A percentile compares a stretch with the other conserved stretches of the same genome.
Conservation (phyloP, 2,329 filamentous ascomycete genomes). For the Hymenoscyphus salicellus region DNA sequence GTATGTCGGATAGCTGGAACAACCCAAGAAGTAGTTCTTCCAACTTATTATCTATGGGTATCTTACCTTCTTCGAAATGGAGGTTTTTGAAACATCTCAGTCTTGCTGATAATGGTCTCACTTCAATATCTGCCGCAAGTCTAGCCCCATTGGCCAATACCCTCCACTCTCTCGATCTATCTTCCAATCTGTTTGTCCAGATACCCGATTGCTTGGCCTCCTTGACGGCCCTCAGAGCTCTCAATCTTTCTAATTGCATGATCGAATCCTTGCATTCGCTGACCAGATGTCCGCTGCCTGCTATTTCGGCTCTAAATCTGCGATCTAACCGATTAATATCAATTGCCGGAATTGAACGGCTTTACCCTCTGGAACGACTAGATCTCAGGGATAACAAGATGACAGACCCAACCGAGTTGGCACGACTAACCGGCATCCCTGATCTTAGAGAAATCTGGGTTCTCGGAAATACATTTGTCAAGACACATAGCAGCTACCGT, state of each 20-base stretch:
- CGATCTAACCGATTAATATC: constrained; percentile 83
- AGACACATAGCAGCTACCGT: constrained; percentile 80
- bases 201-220: constrained; percentile 87
- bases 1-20: constrained; percentile 63
- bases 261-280: constrained; percentile 91
- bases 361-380: constrained; percentile 83
- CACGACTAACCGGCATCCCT: constrained; percentile 83
- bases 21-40: constrained; percentile 68
- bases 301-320: constrained; percentile 89
- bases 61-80: constrained; percentile 86
- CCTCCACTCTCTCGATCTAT: constrained; percentile 87
- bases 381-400: constrained; percentile 89
- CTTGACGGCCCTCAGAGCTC: constrained; percentile 79
- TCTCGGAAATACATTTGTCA: constrained; percentile 85
- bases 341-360: constrained; percentile 82
- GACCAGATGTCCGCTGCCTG: constrained; percentile 79
- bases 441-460: constrained; percentile 93
- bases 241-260: constrained; percentile 97
- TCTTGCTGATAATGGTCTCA: constrained; percentile 86
- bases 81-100: constrained; percentile 89
- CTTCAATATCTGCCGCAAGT: constrained; percentile 70
- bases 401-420: constrained; percentile 86
- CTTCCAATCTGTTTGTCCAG: constrained; percentile 88
- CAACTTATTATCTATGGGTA: constrained; percentile 68
- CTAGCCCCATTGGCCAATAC: constrained; percentile 81